phyloP scores from a whole-genome alignment of 2,329 filamentous ascomycete genomes.

The Metarhizium humberi region DNA sequence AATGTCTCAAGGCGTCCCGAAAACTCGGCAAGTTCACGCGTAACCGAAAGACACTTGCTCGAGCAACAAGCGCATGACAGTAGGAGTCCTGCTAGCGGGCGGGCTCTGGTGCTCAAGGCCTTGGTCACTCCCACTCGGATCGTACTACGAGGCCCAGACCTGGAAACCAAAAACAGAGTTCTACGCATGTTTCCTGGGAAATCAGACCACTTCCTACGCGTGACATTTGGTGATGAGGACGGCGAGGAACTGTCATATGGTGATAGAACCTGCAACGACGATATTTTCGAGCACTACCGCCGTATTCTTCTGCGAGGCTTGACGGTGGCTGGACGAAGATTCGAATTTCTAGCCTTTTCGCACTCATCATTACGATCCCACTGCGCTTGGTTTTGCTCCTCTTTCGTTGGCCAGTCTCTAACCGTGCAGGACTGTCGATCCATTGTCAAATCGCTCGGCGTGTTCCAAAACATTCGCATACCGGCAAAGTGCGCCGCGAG shows the following conservation, averaged over 20 bases:
- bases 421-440: conserved; percentile 24
- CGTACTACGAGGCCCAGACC: conserved; percentile 49
- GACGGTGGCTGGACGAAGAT: conserved; percentile 54
- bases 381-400: conserved; percentile 54
- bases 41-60: too few species aligned
- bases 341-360: conserved; percentile 66
- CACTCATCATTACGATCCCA: conserved; percentile 68
- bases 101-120: conserved; percentile 36
- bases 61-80: too few species aligned
- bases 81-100: too few species aligned
- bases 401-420: conserved; percentile 27
- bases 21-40: too few species aligned
- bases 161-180: conserved; percentile 61
- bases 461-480: conserved; percentile 40
- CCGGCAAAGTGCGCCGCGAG: conserved; percentile 49
- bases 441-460: conserved; percentile 40
- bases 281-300: conserved; percentile 52
- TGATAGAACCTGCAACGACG: conserved; percentile 31
- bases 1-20: too few species aligned
- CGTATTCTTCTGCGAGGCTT: conserved; percentile 34
- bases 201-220: conserved; percentile 59
- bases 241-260: conserved; percentile 54
- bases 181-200: conserved; percentile 49
- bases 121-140: conserved; percentile 51
- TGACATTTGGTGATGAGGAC: conserved; percentile 67